Percentiles rank a stretch among this genome's conserved stretches.
Evolutionary conservation across 331 rosid genomes (phyloP).

Genomic region (Pyrus hybrid): DNA sequence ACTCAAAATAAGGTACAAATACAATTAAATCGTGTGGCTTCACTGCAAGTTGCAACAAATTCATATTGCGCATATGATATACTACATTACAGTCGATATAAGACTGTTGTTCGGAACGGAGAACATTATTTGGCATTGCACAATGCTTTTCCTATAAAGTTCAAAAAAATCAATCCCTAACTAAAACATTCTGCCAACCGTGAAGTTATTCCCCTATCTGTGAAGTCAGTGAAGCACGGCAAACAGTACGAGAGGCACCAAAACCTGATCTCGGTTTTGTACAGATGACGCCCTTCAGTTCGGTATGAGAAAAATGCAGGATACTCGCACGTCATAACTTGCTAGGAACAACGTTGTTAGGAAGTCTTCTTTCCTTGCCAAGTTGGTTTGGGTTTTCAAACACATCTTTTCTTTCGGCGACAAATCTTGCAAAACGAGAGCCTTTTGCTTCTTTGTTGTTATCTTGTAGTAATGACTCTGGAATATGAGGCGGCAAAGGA

Average conservation of each 20-base stretch:
- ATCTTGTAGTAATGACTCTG: conserved; percentile 27
- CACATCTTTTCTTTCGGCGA: conserved; percentile 59
- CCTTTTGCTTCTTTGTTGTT: conserved; percentile 53
- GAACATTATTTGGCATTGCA: neutral
- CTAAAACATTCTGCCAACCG: neutral
- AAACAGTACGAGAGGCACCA: neutral
- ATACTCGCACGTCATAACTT: conserved; percentile 65
- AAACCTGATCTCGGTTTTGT: neutral
- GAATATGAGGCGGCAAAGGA: conserved; percentile 32
- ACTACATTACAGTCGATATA: neutral
- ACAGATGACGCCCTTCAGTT: conserved; percentile 1
- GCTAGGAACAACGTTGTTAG: conserved; percentile 38
- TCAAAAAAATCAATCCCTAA: neutral
- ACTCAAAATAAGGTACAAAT: too few species aligned
- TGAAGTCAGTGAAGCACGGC: neutral
- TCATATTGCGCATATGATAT: neutral
- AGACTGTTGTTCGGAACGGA: neutral
- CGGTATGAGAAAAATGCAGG: conserved; percentile 1
- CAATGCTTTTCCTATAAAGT: neutral
- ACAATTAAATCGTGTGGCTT: neutral
- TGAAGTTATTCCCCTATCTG: neutral
- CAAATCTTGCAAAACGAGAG: conserved; percentile 61
- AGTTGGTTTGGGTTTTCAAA: conserved; percentile 31
- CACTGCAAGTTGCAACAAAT: neutral
- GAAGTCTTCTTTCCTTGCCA: conserved; percentile 29